Percentiles rank a stretch among this genome's conserved stretches.
phyloP scores from a whole-genome alignment of 2,329 filamentous ascomycete genomes.

The Talaromyces rugulosus region DNA sequence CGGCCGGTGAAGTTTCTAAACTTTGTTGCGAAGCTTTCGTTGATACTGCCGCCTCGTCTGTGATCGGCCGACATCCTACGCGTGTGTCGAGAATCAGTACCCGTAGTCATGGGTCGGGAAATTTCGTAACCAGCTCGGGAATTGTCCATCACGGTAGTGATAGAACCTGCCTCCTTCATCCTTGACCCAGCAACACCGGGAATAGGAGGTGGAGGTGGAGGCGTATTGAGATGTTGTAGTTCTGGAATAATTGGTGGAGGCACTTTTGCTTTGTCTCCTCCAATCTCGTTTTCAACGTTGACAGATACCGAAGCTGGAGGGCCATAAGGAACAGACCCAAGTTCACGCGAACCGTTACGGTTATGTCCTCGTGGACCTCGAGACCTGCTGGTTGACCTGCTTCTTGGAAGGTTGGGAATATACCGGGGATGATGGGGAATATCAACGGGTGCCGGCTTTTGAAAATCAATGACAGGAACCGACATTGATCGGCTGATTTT shows the following conservation, averaged over 20 bases:
- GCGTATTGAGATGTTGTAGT: conserved; percentile 56
- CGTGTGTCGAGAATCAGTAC: conserved; percentile 26
- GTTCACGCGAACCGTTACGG: conserved; percentile 25
- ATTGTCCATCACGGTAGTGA: conserved; percentile 39
- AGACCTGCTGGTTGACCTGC: conserved; percentile 38
- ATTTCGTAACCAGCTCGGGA: conserved; percentile 31
- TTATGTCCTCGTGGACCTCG: conserved; percentile 25
- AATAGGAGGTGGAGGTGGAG: conserved; percentile 49
- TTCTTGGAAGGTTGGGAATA: conserved; percentile 36
- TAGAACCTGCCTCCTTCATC: conserved; percentile 34
- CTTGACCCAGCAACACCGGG: conserved; percentile 25
- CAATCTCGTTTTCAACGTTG: conserved; percentile 49
- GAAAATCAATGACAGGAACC: conserved; percentile 30
- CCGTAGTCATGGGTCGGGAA: conserved; percentile 34
- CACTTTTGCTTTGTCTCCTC: conserved; percentile 17
- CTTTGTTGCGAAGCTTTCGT: conserved; percentile 54
- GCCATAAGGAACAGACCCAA: conserved; percentile 22
- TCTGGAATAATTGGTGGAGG: conserved; percentile 54
- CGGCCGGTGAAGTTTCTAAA: conserved; percentile 54
- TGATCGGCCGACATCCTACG: conserved; percentile 44
- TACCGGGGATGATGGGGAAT: conserved; percentile 39
- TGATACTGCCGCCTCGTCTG: conserved; percentile 53
- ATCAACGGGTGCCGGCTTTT: conserved; percentile 24
- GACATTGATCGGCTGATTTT: conserved; percentile 37
- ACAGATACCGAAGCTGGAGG: conserved; percentile 39